phyloP scores from a whole-genome alignment of 345 rosid genomes.

The Ceriops zippeliana region DNA sequence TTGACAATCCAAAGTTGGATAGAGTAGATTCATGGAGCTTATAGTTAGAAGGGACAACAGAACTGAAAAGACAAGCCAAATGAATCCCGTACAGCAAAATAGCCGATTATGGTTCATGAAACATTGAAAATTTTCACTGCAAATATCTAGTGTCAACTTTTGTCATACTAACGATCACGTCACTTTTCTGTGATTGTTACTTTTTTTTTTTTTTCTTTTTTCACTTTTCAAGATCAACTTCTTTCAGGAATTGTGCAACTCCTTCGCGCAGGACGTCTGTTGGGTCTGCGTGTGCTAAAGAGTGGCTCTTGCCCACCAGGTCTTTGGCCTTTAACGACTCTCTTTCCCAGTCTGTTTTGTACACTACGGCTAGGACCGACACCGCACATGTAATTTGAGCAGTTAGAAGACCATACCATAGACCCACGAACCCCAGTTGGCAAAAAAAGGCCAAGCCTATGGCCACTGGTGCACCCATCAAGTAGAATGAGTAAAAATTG shows the following conservation, averaged over 20 bases:
- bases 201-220: no score
- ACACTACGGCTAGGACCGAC: conserved; percentile 60
- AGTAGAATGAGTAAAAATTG: conserved; percentile 38
- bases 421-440: conserved; percentile 71
- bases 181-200: no score
- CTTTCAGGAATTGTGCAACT: conserved; percentile 10
- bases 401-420: conserved; percentile 77
- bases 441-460: conserved; percentile 55
- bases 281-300: conserved; percentile 28
- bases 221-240: conserved; percentile 14
- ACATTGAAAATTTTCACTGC: no score
- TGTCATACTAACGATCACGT: no score
- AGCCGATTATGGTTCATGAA: no score
- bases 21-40: no score
- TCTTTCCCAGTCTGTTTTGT: conserved; percentile 71
- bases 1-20: no score
- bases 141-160: no score
- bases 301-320: conserved; percentile 48
- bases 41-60: no score
- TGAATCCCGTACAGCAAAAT: no score
- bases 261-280: conserved; percentile 35
- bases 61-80: no score
- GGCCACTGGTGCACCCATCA: conserved; percentile 42
- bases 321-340: conserved; percentile 65
- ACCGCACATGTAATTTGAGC: conserved; percentile 76